Conservation (phyloP, 345 rosid genomes). For the Hypericum androsaemum region DNA sequence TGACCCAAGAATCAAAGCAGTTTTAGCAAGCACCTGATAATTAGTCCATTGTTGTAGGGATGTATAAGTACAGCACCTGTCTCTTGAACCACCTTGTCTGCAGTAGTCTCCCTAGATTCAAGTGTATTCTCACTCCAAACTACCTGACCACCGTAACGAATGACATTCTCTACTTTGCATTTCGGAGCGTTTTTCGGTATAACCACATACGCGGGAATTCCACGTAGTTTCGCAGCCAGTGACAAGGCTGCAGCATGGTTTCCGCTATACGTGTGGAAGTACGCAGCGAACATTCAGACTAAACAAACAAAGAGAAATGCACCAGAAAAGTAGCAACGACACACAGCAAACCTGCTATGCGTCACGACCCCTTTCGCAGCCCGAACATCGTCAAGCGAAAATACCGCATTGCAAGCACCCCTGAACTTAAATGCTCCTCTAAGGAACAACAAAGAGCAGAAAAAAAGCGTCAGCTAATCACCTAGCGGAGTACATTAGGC, state of each 20-base stretch:
- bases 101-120: constrained; percentile 58
- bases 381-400: constrained; percentile 50
- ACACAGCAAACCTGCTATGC: constrained; percentile 65
- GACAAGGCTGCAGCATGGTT: constrained; percentile 96
- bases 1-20: too few species aligned
- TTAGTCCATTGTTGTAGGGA: constrained; percentile 66
- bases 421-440: constrained; percentile 91
- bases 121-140: constrained; percentile 60
- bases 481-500: too few species aligned
- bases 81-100: constrained; percentile 50
- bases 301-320: constrained; percentile 1
- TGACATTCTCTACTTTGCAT: constrained; percentile 79
- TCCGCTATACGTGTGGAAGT: constrained; percentile 40
- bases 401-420: constrained; percentile 86
- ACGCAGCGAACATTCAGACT: constrained; percentile 10
- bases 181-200: constrained; percentile 81
- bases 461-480: neutral
- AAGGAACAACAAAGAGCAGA: constrained; percentile 4
- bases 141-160: constrained; percentile 71
- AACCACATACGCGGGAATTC: constrained; percentile 65
- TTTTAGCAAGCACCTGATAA: constrained; percentile 37
- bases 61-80: constrained; percentile 77
- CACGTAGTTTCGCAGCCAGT: constrained; percentile 71
- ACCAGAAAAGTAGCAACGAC: neutral
- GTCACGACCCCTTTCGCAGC: constrained; percentile 83